Conservation (phyloP, 306 rosid genomes). For the Pachyrhizus erosus region DNA sequence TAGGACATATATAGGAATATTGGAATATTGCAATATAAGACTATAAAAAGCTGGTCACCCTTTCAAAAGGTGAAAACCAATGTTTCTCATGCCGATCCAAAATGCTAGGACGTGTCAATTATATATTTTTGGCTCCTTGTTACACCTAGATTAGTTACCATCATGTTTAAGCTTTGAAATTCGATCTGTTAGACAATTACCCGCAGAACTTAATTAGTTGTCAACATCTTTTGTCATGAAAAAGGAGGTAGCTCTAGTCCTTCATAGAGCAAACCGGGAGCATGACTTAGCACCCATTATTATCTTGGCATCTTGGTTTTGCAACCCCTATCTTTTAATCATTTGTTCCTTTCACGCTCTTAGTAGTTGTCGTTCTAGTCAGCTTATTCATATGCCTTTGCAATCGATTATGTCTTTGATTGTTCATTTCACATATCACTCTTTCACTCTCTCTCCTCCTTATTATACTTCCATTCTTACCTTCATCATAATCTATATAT, state of each 20-base stretch:
- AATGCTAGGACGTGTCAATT: not conserved
- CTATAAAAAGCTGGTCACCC: constrained; percentile 18
- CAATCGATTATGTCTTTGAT: constrained; percentile 25
- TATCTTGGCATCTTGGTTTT: constrained; percentile 29
- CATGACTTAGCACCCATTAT: constrained; percentile 43
- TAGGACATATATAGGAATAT: not conserved
- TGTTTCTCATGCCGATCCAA: constrained; percentile 28
- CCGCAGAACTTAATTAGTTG: not conserved
- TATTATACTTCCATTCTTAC: constrained; percentile 16
- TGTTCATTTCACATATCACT: constrained; percentile 11
- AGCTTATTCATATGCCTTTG: not conserved
- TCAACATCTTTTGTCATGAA: constrained; percentile 1
- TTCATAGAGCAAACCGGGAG: constrained; percentile 4
- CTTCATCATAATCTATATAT: constrained; percentile 20
- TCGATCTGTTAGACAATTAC: not conserved
- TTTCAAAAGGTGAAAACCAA: constrained; percentile 26
- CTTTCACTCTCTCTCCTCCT: constrained; percentile 5
- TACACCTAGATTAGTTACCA: not conserved
- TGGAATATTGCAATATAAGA: not conserved
- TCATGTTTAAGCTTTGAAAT: not conserved
- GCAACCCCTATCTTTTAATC: constrained; percentile 38
- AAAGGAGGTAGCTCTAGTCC: constrained; percentile 28
- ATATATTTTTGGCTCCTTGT: constrained; percentile 9
- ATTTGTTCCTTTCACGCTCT: constrained; percentile 53
- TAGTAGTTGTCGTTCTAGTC: not conserved